Evolutionary conservation across 768 basidiomycete genomes (phyloP).

Genomic region (Boletus reticuloceps): DNA sequence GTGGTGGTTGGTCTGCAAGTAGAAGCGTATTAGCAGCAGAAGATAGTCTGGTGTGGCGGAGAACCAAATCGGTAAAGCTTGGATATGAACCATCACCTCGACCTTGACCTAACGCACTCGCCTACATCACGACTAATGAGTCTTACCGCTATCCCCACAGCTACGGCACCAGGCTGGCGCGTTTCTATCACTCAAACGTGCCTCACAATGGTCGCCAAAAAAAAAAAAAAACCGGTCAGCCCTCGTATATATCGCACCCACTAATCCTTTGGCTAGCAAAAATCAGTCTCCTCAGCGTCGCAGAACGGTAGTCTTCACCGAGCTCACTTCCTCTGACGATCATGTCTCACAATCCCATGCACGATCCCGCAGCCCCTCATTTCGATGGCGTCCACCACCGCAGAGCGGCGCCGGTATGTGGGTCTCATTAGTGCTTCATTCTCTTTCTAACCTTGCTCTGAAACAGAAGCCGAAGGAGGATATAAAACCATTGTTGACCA

Average conservation of each 20-base stretch:
- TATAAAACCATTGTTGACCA: conserved; percentile 18
- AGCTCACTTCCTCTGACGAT: conserved; percentile 4
- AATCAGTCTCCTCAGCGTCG: conserved; percentile 10
- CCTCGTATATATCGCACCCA: conserved; percentile 26
- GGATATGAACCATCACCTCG: conserved; percentile 31
- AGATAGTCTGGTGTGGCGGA: conserved; percentile 23
- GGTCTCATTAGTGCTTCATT: conserved; percentile 10
- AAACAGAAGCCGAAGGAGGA: conserved; percentile 23
- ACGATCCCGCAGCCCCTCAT: conserved; percentile 12
- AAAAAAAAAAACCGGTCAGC: conserved; percentile 22
- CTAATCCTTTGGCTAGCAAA: conserved; percentile 8
- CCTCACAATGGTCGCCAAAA: conserved; percentile 12
- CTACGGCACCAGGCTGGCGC: conserved; percentile 35
- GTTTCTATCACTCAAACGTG: conserved; percentile 31
- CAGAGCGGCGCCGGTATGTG: conserved; percentile 19
- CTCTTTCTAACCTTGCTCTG: conserved; percentile 8
- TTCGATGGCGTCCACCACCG: conserved; percentile 13
- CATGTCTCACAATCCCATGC: conserved; percentile 9
- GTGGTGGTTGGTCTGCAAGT: conserved; percentile 12
- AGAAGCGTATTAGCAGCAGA: neutral
- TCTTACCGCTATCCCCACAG: conserved; percentile 23
- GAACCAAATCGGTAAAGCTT: conserved; percentile 30
- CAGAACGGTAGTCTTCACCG: conserved; percentile 6
- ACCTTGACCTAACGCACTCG: conserved; percentile 24
- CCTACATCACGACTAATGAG: conserved; percentile 28